These are phyloP conservation scores for Talaromyces sp. DNA, from an alignment of 2,329 filamentous ascomycete genomes.

Conservation along the genomic window DNA sequence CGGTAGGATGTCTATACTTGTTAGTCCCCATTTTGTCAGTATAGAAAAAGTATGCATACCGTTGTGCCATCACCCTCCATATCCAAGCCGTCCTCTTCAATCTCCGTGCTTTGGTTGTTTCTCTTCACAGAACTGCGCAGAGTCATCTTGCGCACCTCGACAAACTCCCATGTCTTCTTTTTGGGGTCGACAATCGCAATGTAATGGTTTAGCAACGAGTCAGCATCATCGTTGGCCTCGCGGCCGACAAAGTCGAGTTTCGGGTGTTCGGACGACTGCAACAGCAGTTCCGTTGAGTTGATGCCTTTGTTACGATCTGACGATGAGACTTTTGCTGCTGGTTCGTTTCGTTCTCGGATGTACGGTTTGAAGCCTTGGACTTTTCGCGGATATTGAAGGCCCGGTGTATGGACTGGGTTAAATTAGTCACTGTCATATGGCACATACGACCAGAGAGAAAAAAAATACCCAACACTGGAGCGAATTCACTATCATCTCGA, in stretches of 20 bases:
- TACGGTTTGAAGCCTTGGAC: constrained; percentile 32
- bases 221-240: constrained; percentile 46
- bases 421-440: background rate
- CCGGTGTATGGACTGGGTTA: constrained; percentile 29
- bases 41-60: constrained; percentile 18
- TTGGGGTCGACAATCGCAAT: constrained; percentile 56
- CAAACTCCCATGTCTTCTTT: constrained; percentile 49
- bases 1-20: constrained; percentile 31
- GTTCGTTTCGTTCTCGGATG: constrained; percentile 48
- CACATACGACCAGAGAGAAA: background rate
- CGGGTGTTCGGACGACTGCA: constrained; percentile 58
- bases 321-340: constrained; percentile 21
- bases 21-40: background rate
- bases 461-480: constrained; percentile 47
- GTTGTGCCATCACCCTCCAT: constrained; percentile 19
- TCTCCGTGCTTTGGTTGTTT: constrained; percentile 17
- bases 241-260: constrained; percentile 57
- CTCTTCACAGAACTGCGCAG: constrained; percentile 47
- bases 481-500: constrained; percentile 44
- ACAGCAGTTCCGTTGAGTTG: constrained; percentile 47
- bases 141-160: constrained; percentile 51
- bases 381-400: constrained; percentile 26
- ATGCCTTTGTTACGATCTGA: constrained; percentile 32
- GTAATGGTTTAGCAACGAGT: constrained; percentile 56
- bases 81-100: constrained; percentile 21